Evolutionary conservation across 495 filamentous ascomycete species (phyloP).

Genomic region (Aspergillus nanangensis): DNA sequence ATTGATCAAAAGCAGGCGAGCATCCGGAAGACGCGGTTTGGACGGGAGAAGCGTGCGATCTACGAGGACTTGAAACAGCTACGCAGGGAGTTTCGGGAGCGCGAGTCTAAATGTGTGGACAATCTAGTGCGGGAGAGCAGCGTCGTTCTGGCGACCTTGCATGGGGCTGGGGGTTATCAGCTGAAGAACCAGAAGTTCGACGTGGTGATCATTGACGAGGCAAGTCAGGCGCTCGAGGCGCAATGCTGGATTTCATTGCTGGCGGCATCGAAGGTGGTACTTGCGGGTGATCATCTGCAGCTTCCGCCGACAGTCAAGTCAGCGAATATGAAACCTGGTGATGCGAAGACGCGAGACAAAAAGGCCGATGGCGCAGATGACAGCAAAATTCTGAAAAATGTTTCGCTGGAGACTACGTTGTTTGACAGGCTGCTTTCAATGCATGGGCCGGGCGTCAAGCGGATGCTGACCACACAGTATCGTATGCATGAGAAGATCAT

Average conservation of each 20-base stretch:
- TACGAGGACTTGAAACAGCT: slow-evolving; percentile 82
- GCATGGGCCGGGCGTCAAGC: slow-evolving; percentile 80
- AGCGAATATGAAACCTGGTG: slow-evolving; percentile 15
- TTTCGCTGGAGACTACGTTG: slow-evolving; percentile 77
- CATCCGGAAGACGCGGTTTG: slow-evolving; percentile 80
- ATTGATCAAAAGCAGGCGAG: slow-evolving; percentile 90
- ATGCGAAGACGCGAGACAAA: slow-evolving; percentile 19
- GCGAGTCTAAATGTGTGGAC: slow-evolving; percentile 75
- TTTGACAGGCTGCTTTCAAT: slow-evolving; percentile 84
- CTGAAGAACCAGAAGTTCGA: slow-evolving; percentile 80
- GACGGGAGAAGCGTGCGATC: slow-evolving; percentile 73
- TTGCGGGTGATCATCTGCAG: slow-evolving; percentile 93
- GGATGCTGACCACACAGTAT: slow-evolving; percentile 97
- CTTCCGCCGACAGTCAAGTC: slow-evolving; percentile 93
- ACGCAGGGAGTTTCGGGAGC: slow-evolving; percentile 80
- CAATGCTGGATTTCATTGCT: slow-evolving; percentile 97
- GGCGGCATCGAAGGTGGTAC: slow-evolving; percentile 74
- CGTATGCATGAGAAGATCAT: slow-evolving; percentile 97
- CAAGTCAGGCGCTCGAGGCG: slow-evolving; percentile 90
- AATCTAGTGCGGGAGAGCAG: slow-evolving; percentile 71
- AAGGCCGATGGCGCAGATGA: slow-evolving; percentile 13
- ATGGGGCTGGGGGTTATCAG: slow-evolving; percentile 87
- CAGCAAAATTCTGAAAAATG: slow-evolving; percentile 25
- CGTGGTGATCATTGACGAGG: slow-evolving; percentile 93
- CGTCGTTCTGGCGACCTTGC: slow-evolving; percentile 87